Evolutionary conservation across 1,139 yeast genomes (phyloP), one percentile per base, ranked within the genome.

Genomic region (Yamadazyma diddensiae): DNA sequence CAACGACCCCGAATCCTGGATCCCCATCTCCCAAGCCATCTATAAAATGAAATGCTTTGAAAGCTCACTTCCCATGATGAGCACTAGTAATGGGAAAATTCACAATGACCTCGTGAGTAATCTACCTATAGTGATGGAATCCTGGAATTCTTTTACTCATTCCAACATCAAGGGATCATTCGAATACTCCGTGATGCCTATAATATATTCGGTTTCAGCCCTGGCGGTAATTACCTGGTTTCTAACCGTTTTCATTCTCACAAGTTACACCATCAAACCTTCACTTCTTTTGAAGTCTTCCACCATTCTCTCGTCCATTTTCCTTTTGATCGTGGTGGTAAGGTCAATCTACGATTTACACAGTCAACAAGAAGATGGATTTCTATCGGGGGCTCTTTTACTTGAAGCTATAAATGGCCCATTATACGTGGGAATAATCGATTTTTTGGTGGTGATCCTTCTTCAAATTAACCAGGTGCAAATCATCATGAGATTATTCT

Each of bases 401-500:
- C 53, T 82, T 16, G 60, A 62, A 25, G 53, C 58, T 10, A 56
- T 84, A n/a, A 67, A 77, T 41, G 48, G 50, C 2, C 71, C 74
- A 24, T 44, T 62, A 5, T 69, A 74, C 14, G 70, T 83, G 42
- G 72, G 76, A 35, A 65, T 78, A 6, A 60, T 84, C n/a, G 87
- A 81, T 45, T 64, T 84, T 25, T 50, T 86, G 1, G 74, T 79
- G 18, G 79, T 79, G 15, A 55, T 82, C 6, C 49, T 83, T 5
- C 61, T 83, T 14, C 83, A 81, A 51, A 61, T 84, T 21, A 79
- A 86, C 36, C 92, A 84, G 52, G 88, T 84, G 0, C 90, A 83
- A 48, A 79, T 84, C 16, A 68, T 83, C 5, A 81, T 82, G 77
- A 62, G 92, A 34, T 59, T 84, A 17, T 85, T 83, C 47, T 76